Base-by-base conservation (phyloP, 78 protist genomes). In the Dictyostelium discoideum region DNA sequence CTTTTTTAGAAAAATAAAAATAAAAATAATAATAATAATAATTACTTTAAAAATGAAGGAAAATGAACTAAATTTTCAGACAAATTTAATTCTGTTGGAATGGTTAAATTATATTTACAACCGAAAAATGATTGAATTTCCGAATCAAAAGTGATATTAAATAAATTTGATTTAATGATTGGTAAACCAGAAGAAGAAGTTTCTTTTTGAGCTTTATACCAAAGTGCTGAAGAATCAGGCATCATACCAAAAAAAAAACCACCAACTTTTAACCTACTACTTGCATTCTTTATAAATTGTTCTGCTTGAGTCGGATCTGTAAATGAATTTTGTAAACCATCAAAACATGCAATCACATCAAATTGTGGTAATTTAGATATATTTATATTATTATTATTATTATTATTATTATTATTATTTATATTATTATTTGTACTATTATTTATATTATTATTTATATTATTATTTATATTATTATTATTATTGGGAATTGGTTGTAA, bases 201-300 rank as follows among this genome's bases (percentile, higher is more conserved):
- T 26, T 60, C 93, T 11, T 69, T 82, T 79, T 93, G 96, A 42
- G 93, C 84, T 20, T 84, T 85, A 22, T 93, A 86, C 96, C 96
- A 93, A 39, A 93, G 86, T 4, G 96, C 65, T 0, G 96, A 93
- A 1, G 96, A 93, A 54, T 93, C 96, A 24, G 96, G 96, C 20
- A 93, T 82, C 50, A 93, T 86, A 0, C 96, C 96, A 84, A 93
- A 93, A 67, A 93, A 93, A 32, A 65, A 93, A 3, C 96, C 96
- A 65, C 96, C 96, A 69, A 60, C 69, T 29, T 93, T 93, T 79
- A 93, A 76, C 13, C 67, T 22, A 50, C 60, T 54, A 26, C 72
- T 40, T 24, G 60, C 96, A 44, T 93, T 93, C 63, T 93, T 40
- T 22, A 93, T 77, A 24, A 93, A 93, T 11, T 60, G 79, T n/a